Evolutionary conservation across 495 filamentous ascomycete species (phyloP).

Genomic region (Daldinia childiae): DNA sequence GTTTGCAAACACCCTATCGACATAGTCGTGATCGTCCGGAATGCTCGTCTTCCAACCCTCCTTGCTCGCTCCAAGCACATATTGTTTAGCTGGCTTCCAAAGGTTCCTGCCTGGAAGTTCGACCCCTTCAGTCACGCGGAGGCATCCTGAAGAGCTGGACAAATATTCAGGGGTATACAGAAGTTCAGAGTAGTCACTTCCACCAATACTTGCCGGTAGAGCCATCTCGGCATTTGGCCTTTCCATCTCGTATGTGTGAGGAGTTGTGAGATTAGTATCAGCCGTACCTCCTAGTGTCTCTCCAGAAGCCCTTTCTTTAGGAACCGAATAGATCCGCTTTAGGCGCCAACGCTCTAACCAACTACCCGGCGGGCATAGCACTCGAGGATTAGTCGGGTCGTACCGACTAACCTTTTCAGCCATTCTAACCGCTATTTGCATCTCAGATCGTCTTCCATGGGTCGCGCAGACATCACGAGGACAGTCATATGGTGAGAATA

Average conservation of each 20-base stretch:
- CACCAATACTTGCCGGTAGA: neutral
- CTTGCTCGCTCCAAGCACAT: neutral
- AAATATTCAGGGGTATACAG: neutral
- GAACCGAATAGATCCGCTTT: neutral
- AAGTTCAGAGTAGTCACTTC: neutral
- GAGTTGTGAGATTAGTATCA: too few species aligned
- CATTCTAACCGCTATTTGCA: neutral
- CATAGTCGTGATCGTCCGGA: neutral
- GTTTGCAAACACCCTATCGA: neutral
- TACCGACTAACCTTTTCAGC: slow-evolving; percentile 6
- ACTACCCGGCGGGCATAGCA: neutral
- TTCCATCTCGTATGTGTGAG: neutral
- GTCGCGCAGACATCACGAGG: neutral
- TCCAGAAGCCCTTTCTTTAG: neutral
- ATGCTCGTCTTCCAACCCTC: neutral
- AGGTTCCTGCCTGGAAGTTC: neutral
- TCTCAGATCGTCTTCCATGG: neutral
- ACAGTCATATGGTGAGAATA: neutral
- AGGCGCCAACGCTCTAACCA: neutral
- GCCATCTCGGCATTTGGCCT: neutral
- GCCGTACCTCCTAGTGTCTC: too few species aligned
- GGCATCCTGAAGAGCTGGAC: neutral
- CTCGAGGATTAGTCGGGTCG: neutral
- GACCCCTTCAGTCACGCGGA: neutral
- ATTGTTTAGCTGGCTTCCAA: neutral